Percentiles rank a stretch among this genome's conserved stretches.
phyloP scores from a whole-genome alignment of 129 eudicot species.

The Flaveria linearis region DNA sequence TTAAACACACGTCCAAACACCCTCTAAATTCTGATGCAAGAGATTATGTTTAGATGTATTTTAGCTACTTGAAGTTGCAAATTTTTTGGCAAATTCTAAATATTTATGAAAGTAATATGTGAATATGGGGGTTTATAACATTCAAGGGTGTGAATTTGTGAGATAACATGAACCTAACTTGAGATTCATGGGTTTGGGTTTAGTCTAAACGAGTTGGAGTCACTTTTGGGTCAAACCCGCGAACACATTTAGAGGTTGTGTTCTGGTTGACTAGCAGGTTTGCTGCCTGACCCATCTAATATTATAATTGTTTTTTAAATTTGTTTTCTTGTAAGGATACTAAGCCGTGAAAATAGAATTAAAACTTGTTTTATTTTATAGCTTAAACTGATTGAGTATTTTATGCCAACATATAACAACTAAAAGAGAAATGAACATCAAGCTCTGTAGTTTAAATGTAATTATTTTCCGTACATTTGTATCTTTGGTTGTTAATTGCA shows the following conservation, averaged over 20 bases:
- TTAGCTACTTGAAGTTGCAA: slow-evolving; percentile 19
- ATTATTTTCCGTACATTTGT: not conserved
- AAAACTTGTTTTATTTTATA: not conserved
- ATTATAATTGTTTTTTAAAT: not conserved
- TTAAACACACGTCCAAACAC: not conserved
- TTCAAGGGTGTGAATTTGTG: too few relatives aligned
- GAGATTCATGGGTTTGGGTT: not conserved
- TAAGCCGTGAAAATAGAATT: not conserved
- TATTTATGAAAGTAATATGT: not conserved
- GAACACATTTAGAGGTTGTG: not conserved
- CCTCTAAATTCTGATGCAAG: not conserved
- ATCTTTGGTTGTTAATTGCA: not conserved
- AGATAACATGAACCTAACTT: too few relatives aligned
- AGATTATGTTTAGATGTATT: not conserved
- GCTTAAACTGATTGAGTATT: not conserved
- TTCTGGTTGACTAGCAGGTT: not conserved
- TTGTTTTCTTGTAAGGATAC: not conserved
- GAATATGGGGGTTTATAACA: not conserved
- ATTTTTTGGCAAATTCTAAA: not conserved
- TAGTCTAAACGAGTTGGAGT: not conserved
- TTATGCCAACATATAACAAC: not conserved
- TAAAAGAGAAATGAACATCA: not conserved
- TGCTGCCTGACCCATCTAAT: not conserved
- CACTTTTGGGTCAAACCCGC: not conserved
- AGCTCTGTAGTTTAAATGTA: not conserved